Percentiles rank a stretch among this genome's conserved stretches.
Evolutionary conservation across 208 protist genomes (phyloP).

Genomic region (Trypanosoma theileri): DNA sequence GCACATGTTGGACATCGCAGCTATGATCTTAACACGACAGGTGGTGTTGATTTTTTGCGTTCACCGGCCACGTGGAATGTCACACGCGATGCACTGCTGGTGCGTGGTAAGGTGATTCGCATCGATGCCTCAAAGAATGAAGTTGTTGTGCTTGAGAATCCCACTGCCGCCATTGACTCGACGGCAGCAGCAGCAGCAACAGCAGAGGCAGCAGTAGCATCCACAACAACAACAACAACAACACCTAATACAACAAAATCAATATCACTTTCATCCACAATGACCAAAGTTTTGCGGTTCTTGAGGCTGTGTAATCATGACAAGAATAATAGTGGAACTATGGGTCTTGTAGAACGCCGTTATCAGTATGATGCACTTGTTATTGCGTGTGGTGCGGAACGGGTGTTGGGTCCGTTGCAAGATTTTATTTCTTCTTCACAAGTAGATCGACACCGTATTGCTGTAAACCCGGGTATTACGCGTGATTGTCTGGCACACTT

Average conservation of each 20-base stretch:
- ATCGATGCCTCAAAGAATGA: constrained; percentile 47
- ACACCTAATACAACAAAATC: neutral
- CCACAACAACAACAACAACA: neutral
- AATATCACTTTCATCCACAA: constrained; percentile 8
- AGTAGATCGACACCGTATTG: constrained; percentile 70
- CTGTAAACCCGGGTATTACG: constrained; percentile 79
- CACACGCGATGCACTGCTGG: constrained; percentile 66
- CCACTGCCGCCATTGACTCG: neutral
- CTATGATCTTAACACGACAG: constrained; percentile 83
- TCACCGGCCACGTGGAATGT: constrained; percentile 81
- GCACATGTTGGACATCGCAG: constrained; percentile 85
- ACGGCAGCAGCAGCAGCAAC: neutral
- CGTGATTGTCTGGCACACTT: constrained; percentile 68
- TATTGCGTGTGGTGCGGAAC: constrained; percentile 65
- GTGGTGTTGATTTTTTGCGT: constrained; percentile 63
- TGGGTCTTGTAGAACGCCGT: constrained; percentile 33
- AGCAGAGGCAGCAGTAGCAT: neutral
- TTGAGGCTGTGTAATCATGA: neutral
- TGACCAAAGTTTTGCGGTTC: constrained; percentile 3
- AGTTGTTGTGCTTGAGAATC: constrained; percentile 45
- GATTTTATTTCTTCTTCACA: constrained; percentile 19
- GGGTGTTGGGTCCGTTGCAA: constrained; percentile 46
- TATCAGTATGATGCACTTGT: constrained; percentile 84
- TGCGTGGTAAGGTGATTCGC: constrained; percentile 56
- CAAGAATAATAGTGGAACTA: constrained; percentile 6